Conservation (phyloP, 768 basidiomycete genomes). For the Leucocoprinus leucothites region DNA sequence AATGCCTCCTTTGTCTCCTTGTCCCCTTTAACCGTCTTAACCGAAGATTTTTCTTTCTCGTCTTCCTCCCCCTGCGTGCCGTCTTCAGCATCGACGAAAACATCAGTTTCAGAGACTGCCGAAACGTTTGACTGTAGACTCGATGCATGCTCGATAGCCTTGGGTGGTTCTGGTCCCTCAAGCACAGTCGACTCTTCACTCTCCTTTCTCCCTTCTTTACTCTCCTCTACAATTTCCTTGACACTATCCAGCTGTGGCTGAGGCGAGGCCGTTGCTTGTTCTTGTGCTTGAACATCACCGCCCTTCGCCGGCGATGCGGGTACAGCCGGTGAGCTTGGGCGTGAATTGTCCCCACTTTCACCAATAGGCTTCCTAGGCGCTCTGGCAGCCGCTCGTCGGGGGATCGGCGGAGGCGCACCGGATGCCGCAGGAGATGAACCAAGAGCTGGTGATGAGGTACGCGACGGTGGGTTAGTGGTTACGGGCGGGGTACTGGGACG, state of each 20-base stretch:
- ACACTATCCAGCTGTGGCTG: constrained; percentile 1
- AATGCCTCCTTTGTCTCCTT: neutral
- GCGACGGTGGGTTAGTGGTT: constrained; percentile 21
- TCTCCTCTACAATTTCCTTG: constrained; percentile 4
- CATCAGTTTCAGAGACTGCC: constrained; percentile 1
- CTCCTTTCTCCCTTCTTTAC: neutral
- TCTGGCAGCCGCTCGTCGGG: constrained; percentile 61
- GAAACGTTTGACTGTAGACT: constrained; percentile 1
- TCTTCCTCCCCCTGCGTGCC: neutral
- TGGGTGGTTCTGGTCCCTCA: neutral
- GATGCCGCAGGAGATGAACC: constrained; percentile 18
- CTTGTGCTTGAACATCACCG: constrained; percentile 2
- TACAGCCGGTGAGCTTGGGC: constrained; percentile 25
- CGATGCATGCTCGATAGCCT: neutral
- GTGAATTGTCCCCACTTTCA: constrained; percentile 16
- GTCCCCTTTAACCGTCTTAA: constrained; percentile 1
- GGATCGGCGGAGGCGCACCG: constrained; percentile 53
- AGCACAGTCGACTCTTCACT: neutral
- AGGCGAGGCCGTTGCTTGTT: neutral
- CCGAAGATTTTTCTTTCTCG: neutral
- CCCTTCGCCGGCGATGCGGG: constrained; percentile 1
- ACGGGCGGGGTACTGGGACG: constrained; percentile 37
- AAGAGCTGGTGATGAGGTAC: constrained; percentile 33
- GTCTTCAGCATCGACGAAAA: constrained; percentile 5
- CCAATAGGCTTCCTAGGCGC: constrained; percentile 28